Conservation (phyloP, 345 rosid species). For the Ceriops tagal region DNA sequence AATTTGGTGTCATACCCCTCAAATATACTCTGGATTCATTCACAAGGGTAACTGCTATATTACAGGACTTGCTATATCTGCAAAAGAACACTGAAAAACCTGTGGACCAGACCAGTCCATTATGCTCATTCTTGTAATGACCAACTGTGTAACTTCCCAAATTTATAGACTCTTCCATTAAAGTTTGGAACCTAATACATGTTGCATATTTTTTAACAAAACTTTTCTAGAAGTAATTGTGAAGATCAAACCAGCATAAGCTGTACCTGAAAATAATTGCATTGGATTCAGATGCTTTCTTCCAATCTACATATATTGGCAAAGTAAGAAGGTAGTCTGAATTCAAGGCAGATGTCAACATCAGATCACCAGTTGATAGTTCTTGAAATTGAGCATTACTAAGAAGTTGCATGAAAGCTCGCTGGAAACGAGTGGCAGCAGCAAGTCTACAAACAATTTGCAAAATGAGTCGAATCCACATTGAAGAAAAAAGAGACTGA, state of each 20-base stretch:
- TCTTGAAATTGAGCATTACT: conserved; percentile 81
- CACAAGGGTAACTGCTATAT: too few relatives aligned
- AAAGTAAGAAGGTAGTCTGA: conserved; percentile 90
- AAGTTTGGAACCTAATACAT: too few relatives aligned
- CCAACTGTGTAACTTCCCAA: too few relatives aligned
- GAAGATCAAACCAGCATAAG: neutral
- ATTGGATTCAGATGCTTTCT: conserved; percentile 78
- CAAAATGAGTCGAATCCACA: conserved; percentile 4
- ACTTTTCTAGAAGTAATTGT: neutral
- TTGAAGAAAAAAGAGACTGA: neutral
- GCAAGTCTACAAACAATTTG: conserved; percentile 47
- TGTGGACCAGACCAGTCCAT: too few relatives aligned
- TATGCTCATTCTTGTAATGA: too few relatives aligned
- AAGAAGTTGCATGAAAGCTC: conserved; percentile 88
- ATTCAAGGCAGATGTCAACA: conserved; percentile 77
- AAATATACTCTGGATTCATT: neutral
- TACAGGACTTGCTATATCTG: too few relatives aligned
- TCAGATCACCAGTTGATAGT: conserved; percentile 81
- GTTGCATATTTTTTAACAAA: neutral
- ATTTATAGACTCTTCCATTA: too few relatives aligned
- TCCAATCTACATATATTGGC: conserved; percentile 92
- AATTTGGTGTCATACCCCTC: neutral
- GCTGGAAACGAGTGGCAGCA: conserved; percentile 85
- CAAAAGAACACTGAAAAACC: too few relatives aligned
- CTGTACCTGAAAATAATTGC: conserved; percentile 79